A percentile compares a stretch with the other conserved stretches of the same genome.
Conservation (phyloP, 139 green algal genomes). For the Volvox africanus region DNA sequence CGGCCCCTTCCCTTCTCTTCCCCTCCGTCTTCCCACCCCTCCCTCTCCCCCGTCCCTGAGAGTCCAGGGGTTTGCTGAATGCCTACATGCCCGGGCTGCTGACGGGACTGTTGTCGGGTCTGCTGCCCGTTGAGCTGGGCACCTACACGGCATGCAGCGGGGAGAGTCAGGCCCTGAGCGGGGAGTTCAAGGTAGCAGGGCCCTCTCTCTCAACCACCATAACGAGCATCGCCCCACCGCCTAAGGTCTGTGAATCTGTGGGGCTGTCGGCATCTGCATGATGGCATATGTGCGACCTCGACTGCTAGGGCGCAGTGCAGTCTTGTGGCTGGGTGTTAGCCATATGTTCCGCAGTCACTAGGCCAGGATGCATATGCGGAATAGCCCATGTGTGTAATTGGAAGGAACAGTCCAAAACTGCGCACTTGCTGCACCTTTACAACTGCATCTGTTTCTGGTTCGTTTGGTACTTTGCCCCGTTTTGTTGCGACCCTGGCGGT, state of each 20-base stretch:
- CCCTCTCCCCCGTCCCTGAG: background rate
- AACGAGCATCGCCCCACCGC: background rate
- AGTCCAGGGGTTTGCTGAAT: constrained; percentile 55
- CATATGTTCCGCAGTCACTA: too few species aligned
- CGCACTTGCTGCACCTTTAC: too few species aligned
- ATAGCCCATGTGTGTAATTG: too few species aligned
- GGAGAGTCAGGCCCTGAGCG: constrained; percentile 63
- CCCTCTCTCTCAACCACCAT: constrained; percentile 36
- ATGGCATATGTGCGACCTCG: too few species aligned
- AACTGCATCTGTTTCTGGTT: too few species aligned
- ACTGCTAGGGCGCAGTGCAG: too few species aligned
- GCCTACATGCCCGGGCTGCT: constrained; percentile 57
- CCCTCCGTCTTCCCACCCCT: background rate
- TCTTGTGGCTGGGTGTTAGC: too few species aligned
- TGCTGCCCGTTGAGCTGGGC: constrained; percentile 73
- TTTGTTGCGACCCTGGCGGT: too few species aligned
- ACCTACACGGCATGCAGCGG: constrained; percentile 67
- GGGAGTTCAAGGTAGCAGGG: constrained; percentile 54
- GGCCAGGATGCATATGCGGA: too few species aligned
- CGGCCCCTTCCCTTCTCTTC: background rate
- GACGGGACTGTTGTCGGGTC: constrained; percentile 62
- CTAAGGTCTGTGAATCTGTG: background rate
- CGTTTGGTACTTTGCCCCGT: too few species aligned
- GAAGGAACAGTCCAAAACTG: too few species aligned
- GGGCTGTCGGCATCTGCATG: too few species aligned